These are phyloP conservation scores for Turritis glabra DNA, from an alignment of 345 rosid species.

Conservation along the genomic window DNA sequence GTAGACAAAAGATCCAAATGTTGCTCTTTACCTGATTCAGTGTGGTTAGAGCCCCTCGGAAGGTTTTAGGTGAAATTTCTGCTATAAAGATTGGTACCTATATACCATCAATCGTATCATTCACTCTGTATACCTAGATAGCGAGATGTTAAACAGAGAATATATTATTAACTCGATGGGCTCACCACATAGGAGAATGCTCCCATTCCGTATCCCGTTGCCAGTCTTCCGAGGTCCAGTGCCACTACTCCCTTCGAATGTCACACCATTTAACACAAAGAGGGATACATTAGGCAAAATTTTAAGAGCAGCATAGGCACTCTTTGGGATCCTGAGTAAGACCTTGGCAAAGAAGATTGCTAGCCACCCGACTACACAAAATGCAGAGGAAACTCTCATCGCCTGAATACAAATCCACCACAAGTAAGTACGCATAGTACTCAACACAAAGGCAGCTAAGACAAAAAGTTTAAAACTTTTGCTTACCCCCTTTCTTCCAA, in stretches of 20 bases:
- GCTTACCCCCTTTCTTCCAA: slow-evolving; percentile 90
- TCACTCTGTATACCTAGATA: neutral
- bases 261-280: slow-evolving; percentile 1
- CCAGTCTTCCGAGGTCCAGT: slow-evolving; percentile 76
- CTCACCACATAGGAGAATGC: slow-evolving; percentile 83
- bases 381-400: slow-evolving; percentile 65
- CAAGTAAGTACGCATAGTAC: neutral
- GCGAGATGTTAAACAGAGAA: neutral
- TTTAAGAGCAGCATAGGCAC: neutral
- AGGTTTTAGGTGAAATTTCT: slow-evolving; percentile 83
- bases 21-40: slow-evolving; percentile 65
- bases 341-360: slow-evolving; percentile 90
- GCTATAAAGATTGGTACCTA: slow-evolving; percentile 90
- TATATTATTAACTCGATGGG: slow-evolving; percentile 1
- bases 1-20: slow-evolving; percentile 3
- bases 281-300: neutral
- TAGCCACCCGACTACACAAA: slow-evolving; percentile 81
- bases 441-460: neutral
- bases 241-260: slow-evolving; percentile 55
- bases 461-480: neutral
- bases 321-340: slow-evolving; percentile 7
- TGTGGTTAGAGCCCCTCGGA: slow-evolving; percentile 81
- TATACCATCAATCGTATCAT: neutral
- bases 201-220: slow-evolving; percentile 93
- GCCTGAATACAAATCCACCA: slow-evolving; percentile 51